Base-by-base conservation (phyloP, 2,329 filamentous ascomycete species). In the Diaporthe australafricana region DNA sequence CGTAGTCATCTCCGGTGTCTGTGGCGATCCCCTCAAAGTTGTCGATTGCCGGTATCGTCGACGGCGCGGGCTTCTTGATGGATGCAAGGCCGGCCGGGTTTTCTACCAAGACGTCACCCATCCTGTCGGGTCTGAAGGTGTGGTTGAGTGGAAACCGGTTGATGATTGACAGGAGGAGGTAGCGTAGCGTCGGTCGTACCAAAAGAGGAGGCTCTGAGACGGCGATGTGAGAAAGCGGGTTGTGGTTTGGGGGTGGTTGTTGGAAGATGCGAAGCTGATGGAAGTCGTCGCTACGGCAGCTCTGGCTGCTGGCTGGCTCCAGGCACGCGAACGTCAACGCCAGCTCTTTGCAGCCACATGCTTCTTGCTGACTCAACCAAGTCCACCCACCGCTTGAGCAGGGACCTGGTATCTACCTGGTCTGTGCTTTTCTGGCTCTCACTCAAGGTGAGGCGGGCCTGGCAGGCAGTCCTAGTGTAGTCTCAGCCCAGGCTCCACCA, bases 1-100 rank as follows among this genome's bases (percentile, higher is more conserved):
- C 94, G 83, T 99, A 99, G 82, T 98, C 96, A 82, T 98, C 96
- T 76, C 91, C 93, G 63, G 91, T 92, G 79, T 98, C 95, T 70
- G 90, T 90, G 20, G 91, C 89, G 74, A 95, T 87, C 73, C 94
- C 95, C 83, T 98, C 96, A 75, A 98, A 91, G 77, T 93, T 92
- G 81, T 98, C 95, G 83, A 98, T 92, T 83, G 94, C 96, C 50
- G 94, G 93, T 84, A 98, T 96, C 79, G 92, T 91, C 74, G 92
- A 93, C 66, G 92, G 90, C 78, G 91, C 88, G 80, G 91, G 87
- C 87, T 94, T 97, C 87, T 93, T 95, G 85, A 95, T 93, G 82
- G 93, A 92, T 80, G 91, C 88, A 83, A 92, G 86, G 87, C 91
- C 93, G 82, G 88, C 87, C 80, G 94, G 91, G 84, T 89, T 95